phyloP scores from a whole-genome alignment of 2,329 filamentous ascomycete species.

The Dothideomycetes sp. region DNA sequence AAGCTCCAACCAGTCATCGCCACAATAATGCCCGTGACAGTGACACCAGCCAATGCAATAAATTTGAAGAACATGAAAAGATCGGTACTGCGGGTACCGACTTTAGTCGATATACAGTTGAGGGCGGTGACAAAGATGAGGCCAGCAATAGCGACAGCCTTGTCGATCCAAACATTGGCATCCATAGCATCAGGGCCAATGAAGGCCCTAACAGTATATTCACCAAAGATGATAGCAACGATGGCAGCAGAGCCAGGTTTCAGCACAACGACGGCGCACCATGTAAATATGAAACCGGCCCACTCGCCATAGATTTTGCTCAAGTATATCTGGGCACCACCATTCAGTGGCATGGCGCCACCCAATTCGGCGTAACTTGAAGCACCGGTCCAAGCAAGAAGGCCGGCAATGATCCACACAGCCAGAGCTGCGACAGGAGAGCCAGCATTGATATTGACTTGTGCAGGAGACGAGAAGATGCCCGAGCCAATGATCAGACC shows the following conservation, averaged over 20 bases:
- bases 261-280: constrained; percentile 87
- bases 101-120: constrained; percentile 83
- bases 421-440: constrained; percentile 83
- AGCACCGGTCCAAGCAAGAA: constrained; percentile 91
- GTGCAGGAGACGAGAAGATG: constrained; percentile 89
- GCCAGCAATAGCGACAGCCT: constrained; percentile 70
- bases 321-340: constrained; percentile 86
- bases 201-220: constrained; percentile 84
- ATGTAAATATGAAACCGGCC: constrained; percentile 88
- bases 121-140: constrained; percentile 68
- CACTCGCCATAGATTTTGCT: constrained; percentile 95
- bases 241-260: constrained; percentile 93
- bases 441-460: constrained; percentile 84
- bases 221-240: constrained; percentile 94
- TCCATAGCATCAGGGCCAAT: constrained; percentile 78
- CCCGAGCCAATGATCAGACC: constrained; percentile 93
- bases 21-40: constrained; percentile 79
- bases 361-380: constrained; percentile 93
- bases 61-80: constrained; percentile 97
- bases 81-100: constrained; percentile 81
- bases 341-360: constrained; percentile 90
- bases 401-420: constrained; percentile 85
- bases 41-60: constrained; percentile 75
- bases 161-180: constrained; percentile 81
- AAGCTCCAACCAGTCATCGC: constrained; percentile 75